Base-by-base conservation (phyloP, 2,329 filamentous ascomycete species). In the Aspergillus quadrilineatus region DNA sequence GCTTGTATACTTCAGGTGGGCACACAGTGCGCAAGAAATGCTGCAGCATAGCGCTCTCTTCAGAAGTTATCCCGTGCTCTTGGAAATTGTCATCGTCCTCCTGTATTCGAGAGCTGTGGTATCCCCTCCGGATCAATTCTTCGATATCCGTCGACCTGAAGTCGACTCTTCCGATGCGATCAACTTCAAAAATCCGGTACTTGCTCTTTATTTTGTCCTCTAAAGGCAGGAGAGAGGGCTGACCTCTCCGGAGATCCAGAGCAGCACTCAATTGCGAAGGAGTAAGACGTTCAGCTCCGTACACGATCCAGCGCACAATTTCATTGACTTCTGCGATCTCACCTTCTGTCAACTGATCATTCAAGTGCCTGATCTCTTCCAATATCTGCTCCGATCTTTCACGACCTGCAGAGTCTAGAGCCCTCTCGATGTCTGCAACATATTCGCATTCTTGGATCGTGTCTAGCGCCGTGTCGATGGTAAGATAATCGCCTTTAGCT, bases 121-220 rank as follows among this genome's bases (percentile, higher is more conserved):
- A 17, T 10, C 47, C 32, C 17, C 28, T 30, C 26, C 17, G 49
- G 22, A 51, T 42, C 26, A 43, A 30, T 1, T 43, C 49, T n/a
- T 51, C 36, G 6, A 51, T 43, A n/a, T 51, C 49, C 6, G 22
- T n/a, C 4, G 49, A 42, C 17, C 49, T n/a, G 49, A 51, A 51
- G 26, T 32, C 49, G 28, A 51, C 26, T n/a, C 30, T 6, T n/a
- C 46, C 30, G n/a, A 36, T 49, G 22, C 14, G 12, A 26, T 15
- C 30, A 49, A 49, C 12, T 22, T 36, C n/a, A 22, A 49, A 49
- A 34, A 49, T 10, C 8, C 29, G 29, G 30, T 49, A 49, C 17
- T 49, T 49, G 6, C 30, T 17, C 15, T 37, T 42, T 34, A 50
- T 41, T 14, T 50, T 49, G 26, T 50, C 48, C 15, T 50, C 36